These are phyloP conservation scores for Whalleya microplaca DNA, from an alignment of 2,329 filamentous ascomycete species.

Conservation along the genomic window DNA sequence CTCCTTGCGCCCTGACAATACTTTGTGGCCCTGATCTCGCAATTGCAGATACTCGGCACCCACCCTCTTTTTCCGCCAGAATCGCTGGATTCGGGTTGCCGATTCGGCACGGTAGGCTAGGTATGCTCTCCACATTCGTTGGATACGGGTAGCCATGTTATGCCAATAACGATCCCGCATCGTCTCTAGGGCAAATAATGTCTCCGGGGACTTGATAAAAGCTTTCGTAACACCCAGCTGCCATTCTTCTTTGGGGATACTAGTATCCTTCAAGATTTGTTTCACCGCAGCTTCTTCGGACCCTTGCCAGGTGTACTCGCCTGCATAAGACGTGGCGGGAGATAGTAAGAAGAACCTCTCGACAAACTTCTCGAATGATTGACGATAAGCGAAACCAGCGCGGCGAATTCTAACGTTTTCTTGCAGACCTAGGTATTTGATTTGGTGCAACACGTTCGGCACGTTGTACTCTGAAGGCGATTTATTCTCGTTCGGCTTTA, in stretches of 20 bases:
- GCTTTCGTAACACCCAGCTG: constrained; percentile 97
- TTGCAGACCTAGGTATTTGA: constrained; percentile 98
- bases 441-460: constrained; percentile 92
- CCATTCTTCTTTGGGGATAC: constrained; percentile 92
- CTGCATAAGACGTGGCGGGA: constrained; percentile 91
- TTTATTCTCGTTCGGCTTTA: constrained; percentile 99
- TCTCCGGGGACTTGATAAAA: constrained; percentile 98
- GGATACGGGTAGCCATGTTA: constrained; percentile 98
- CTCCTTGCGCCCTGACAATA: constrained; percentile 87
- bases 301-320: constrained; percentile 95
- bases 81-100: constrained; percentile 89
- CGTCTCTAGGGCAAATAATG: constrained; percentile 91
- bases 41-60: constrained; percentile 88
- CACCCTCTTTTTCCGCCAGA: constrained; percentile 92
- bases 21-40: constrained; percentile 81
- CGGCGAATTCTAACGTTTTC: constrained; percentile 98
- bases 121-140: constrained; percentile 96
- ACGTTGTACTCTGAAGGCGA: constrained; percentile 90
- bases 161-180: constrained; percentile 99
- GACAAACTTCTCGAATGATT: constrained; percentile 97
- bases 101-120: constrained; percentile 90
- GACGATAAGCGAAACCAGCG: constrained; percentile 94
- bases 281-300: constrained; percentile 84
- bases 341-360: constrained; percentile 96
- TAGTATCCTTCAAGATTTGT: constrained; percentile 94